phyloP scores from a whole-genome alignment of 495 filamentous ascomycete genomes.

The Penicillium ochrochloron region DNA sequence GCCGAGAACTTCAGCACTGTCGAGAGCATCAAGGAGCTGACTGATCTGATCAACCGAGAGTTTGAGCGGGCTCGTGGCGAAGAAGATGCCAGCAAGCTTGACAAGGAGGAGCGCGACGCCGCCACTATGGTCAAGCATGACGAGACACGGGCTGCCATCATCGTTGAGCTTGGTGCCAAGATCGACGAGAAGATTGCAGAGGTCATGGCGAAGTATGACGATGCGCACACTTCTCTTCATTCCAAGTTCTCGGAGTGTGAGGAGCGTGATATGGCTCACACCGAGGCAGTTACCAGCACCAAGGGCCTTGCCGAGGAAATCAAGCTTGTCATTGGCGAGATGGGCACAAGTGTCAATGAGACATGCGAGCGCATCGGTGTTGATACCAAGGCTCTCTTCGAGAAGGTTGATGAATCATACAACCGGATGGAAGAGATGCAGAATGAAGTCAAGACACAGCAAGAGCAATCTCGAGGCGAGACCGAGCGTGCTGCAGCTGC shows the following conservation, averaged over 20 bases:
- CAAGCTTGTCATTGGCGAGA: slow-evolving; percentile 77
- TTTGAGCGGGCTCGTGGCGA: slow-evolving; percentile 77
- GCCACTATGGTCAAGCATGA: slow-evolving; percentile 70
- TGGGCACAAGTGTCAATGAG: slow-evolving; percentile 82
- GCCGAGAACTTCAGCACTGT: slow-evolving; percentile 61
- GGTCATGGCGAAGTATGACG: slow-evolving; percentile 81
- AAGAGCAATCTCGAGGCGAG: slow-evolving; percentile 76
- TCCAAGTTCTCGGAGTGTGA: slow-evolving; percentile 70
- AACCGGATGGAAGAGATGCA: slow-evolving; percentile 78
- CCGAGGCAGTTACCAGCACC: slow-evolving; percentile 69
- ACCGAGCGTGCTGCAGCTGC: slow-evolving; percentile 69
- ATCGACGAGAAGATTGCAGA: slow-evolving; percentile 80
- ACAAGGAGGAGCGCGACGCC: slow-evolving; percentile 77
- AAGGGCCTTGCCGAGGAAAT: slow-evolving; percentile 85
- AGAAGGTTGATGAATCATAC: slow-evolving; percentile 74
- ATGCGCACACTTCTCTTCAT: slow-evolving; percentile 70
- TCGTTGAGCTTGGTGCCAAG: slow-evolving; percentile 63
- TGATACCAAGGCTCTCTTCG: slow-evolving; percentile 82
- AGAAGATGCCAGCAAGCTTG: slow-evolving; percentile 69
- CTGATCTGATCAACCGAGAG: slow-evolving; percentile 76
- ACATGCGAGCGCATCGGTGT: slow-evolving; percentile 80
- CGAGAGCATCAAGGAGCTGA: slow-evolving; percentile 75
- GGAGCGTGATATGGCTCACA: slow-evolving; percentile 65
- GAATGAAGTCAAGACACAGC: slow-evolving; percentile 70
- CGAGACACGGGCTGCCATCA: slow-evolving; percentile 59